A percentile compares a stretch with the other conserved stretches of the same genome.
Evolutionary conservation across 2,329 filamentous ascomycete genomes (phyloP).

Genomic region (Chrysosporium queenslandicum): DNA sequence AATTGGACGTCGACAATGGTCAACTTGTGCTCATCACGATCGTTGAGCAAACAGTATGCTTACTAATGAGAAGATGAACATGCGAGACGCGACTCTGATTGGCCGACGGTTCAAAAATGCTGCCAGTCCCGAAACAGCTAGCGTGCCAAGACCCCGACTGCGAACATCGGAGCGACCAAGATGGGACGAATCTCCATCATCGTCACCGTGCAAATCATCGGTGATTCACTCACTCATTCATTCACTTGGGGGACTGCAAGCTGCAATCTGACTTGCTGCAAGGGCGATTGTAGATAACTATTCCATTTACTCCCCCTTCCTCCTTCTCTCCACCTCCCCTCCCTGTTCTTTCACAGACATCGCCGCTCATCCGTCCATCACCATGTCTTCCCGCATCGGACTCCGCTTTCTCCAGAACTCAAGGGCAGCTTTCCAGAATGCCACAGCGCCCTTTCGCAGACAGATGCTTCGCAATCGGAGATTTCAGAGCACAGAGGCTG

Average conservation of each 20-base stretch:
- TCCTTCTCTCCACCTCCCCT: background rate
- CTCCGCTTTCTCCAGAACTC: slow-evolving; percentile 48
- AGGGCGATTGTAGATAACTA: background rate
- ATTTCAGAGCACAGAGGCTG: slow-evolving; percentile 59
- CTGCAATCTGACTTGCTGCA: background rate
- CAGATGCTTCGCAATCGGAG: slow-evolving; percentile 46
- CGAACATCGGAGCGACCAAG: slow-evolving; percentile 12
- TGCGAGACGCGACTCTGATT: background rate
- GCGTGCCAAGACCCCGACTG: background rate
- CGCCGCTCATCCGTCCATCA: slow-evolving; percentile 17
- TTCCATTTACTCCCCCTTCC: background rate
- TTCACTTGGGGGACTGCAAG: background rate
- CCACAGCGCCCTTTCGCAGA: slow-evolving; percentile 47
- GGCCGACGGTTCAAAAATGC: too few species aligned
- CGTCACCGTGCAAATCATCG: background rate
- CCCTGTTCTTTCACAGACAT: background rate
- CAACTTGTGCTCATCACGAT: background rate
- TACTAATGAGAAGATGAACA: background rate
- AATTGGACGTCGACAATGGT: slow-evolving; percentile 14
- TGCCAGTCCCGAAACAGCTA: too few species aligned
- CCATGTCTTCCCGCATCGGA: slow-evolving; percentile 49
- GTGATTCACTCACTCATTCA: background rate
- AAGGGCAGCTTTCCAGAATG: slow-evolving; percentile 42
- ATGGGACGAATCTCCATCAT: background rate
- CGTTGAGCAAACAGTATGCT: background rate